Conservation (phyloP, 306 rosid species). For the Leucaena leucocephala region DNA sequence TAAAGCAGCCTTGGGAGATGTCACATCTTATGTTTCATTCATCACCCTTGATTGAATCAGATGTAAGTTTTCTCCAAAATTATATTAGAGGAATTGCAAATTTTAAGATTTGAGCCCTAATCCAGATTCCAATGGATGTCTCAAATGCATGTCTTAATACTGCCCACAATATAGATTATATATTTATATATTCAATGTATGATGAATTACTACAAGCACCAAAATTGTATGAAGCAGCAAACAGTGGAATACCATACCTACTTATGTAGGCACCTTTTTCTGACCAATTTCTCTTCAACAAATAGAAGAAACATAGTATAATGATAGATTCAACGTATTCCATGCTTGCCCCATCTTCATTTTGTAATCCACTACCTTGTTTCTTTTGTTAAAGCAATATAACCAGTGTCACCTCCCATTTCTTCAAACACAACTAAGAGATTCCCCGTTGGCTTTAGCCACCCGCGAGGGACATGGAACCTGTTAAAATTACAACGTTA, state of each 20-base stretch:
- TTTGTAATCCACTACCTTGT: conserved; percentile 38
- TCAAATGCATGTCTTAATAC: conserved; percentile 8
- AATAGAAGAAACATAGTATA: neutral
- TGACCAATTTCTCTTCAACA: neutral
- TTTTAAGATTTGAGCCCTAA: neutral
- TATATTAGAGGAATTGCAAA: neutral
- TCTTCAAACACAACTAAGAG: conserved; percentile 82
- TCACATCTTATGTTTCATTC: neutral
- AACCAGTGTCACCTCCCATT: conserved; percentile 81
- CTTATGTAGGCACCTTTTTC: too few relatives aligned
- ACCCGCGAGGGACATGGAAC: conserved; percentile 92
- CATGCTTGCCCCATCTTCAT: conserved; percentile 43
- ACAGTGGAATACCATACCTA: too few relatives aligned
- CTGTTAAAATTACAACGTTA: conserved; percentile 42
- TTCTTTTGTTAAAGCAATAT: conserved; percentile 70
- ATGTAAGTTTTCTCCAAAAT: neutral
- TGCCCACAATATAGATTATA: neutral
- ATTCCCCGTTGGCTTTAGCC: conserved; percentile 82
- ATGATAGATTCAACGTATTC: conserved; percentile 25
- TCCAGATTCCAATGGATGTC: neutral
- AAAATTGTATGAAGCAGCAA: too few relatives aligned
- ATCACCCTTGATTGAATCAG: neutral
- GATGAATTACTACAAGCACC: too few relatives aligned
- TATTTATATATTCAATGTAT: too few relatives aligned
- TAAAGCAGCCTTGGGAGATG: neutral